Base-by-base conservation (phyloP, 1,284 basidiomycete genomes). In the Singerocomus inundabilis region DNA sequence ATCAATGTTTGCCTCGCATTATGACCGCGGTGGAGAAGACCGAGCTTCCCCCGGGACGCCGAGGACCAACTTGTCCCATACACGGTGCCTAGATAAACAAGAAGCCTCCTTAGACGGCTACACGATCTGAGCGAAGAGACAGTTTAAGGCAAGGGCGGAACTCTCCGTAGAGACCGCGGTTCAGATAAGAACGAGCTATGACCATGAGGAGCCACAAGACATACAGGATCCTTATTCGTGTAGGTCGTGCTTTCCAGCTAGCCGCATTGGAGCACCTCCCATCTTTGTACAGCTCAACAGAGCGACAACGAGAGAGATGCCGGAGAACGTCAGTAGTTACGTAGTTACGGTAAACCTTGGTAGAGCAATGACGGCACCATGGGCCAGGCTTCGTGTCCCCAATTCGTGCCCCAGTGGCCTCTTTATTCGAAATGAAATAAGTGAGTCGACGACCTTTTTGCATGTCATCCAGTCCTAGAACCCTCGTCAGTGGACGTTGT, bases 1-100 rank as follows among this genome's bases (percentile, higher is more conserved):
- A 75, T 72, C 28, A 65, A 69, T 15, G 72, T 64, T 33, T 67
- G 61, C 30, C 60, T 54, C 1, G 53, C 57, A 21, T 71, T 69
- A 50, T 71, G 64, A 31, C 66, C 57, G 6, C 59, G 61, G 36
- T 63, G 61, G 43, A 67, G 58, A 44, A 56, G 21, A 55, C 25
- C 39, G 36, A 26, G 34, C 31, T 36, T 53, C 38, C 2, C 28
- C 21, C 11, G 49, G 37, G 29, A 46, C 40, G 8, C 34, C 37
- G 10, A 46, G 28, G 6, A 31, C 36, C 6, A 12, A 38, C 26
- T 30, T 34, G 8, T 43, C 32, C 12, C 16, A 28, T 4, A 25
- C 15, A n/a, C 21, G 8, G 6, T 33, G 32, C 29, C 11, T 11
- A 24, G 33, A 30, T 28, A 26, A 18, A 43, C 5, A 28, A 35